These are phyloP conservation scores for Pistacia integerrima DNA, from an alignment of 345 rosid genomes.

Conservation along the genomic window DNA sequence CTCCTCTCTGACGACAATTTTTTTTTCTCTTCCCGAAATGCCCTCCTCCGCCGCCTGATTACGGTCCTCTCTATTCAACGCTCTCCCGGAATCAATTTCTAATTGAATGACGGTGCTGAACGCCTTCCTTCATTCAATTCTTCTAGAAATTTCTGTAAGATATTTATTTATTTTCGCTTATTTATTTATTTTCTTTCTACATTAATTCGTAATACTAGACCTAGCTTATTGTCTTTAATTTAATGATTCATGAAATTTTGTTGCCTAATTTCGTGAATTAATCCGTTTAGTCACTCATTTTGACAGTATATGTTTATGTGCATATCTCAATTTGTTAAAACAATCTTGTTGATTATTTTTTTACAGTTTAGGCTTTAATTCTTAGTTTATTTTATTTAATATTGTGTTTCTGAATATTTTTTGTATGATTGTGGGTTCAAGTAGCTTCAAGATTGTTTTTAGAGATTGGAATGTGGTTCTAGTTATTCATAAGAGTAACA, in stretches of 20 bases:
- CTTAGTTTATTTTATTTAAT: not conserved
- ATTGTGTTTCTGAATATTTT: not conserved
- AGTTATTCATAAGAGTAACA: not conserved
- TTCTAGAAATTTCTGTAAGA: constrained; percentile 35
- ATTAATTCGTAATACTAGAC: constrained; percentile 1
- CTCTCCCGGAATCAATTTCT: constrained; percentile 9
- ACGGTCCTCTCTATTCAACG: not conserved
- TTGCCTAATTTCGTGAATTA: not conserved
- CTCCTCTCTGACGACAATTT: constrained; percentile 5
- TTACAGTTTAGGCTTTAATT: not conserved
- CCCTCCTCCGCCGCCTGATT: constrained; percentile 24
- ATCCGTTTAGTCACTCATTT: constrained; percentile 2
- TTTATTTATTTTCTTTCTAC: not conserved
- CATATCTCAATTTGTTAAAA: not conserved
- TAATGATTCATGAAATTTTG: not conserved
- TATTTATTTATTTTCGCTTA: not conserved
- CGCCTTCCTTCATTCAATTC: constrained; percentile 11
- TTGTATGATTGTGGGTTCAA: not conserved
- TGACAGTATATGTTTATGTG: not conserved
- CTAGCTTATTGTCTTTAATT: constrained; percentile 8
- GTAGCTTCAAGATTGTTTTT: constrained; percentile 3
- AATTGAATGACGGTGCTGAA: constrained; percentile 10
- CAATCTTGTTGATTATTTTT: not conserved
- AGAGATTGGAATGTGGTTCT: not conserved
- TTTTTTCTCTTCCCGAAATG: constrained; percentile 22